phyloP scores from a whole-genome alignment of 163 green algal genomes.

The Volvox carteri region DNA sequence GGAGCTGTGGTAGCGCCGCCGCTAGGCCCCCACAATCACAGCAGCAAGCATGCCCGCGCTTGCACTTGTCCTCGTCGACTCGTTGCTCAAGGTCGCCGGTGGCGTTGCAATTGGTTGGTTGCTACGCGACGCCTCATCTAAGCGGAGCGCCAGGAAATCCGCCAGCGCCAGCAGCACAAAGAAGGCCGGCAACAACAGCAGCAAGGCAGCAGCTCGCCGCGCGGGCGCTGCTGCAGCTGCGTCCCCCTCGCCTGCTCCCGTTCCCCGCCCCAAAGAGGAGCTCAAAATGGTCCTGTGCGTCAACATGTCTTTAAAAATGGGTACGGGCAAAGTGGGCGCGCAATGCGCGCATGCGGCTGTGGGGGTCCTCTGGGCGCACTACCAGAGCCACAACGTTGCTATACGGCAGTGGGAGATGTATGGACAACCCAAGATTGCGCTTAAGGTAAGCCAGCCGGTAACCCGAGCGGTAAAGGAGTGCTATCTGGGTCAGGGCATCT shows the following conservation, averaged over 20 bases:
- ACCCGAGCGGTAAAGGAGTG: no score
- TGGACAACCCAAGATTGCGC: constrained; percentile 87
- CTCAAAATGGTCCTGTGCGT: constrained; percentile 80
- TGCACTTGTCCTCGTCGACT: constrained; percentile 26
- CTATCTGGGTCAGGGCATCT: no score
- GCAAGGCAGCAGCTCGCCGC: constrained; percentile 11
- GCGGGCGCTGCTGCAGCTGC: background rate
- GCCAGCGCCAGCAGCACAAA: background rate
- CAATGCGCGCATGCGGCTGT: constrained; percentile 87
- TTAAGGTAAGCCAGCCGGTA: constrained; percentile 65
- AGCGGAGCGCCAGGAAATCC: background rate
- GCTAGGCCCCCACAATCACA: background rate
- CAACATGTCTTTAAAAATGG: constrained; percentile 81
- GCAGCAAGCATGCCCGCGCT: constrained; percentile 15
- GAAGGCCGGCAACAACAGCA: background rate
- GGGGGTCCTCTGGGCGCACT: constrained; percentile 74
- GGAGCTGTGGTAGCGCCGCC: background rate
- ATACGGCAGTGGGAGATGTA: constrained; percentile 80
- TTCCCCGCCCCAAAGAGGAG: constrained; percentile 66
- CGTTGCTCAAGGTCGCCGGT: constrained; percentile 59
- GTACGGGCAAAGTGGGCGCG: constrained; percentile 83
- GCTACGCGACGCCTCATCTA: constrained; percentile 44
- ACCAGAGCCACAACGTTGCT: constrained; percentile 47
- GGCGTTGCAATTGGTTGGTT: constrained; percentile 59
- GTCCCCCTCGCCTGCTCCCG: background rate